Conservation (phyloP, 495 filamentous ascomycete genomes). For the Podospora bellae-mahoneyi region DNA sequence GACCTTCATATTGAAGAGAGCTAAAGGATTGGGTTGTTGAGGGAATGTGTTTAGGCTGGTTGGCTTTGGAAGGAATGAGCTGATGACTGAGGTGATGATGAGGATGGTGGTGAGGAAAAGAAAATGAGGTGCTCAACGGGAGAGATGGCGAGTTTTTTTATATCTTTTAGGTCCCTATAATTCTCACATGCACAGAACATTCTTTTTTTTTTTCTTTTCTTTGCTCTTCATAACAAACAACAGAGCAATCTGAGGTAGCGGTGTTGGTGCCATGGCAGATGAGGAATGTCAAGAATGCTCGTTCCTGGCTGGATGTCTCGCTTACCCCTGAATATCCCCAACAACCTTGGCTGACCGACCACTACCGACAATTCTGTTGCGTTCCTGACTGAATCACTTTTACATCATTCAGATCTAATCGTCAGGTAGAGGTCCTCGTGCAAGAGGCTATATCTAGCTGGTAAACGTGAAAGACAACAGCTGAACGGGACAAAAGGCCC, state of each 20-base stretch:
- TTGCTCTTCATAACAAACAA: not conserved
- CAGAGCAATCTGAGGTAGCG: not conserved
- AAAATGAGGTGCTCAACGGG: conserved; percentile 7
- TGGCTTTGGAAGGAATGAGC: conserved; percentile 6
- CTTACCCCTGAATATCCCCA: conserved; percentile 2
- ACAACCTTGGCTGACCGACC: not conserved
- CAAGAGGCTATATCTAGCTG: not conserved
- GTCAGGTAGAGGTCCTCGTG: not conserved
- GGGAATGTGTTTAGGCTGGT: not conserved
- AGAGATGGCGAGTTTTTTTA: conserved; percentile 3
- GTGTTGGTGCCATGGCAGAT: not conserved
- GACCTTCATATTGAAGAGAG: conserved; percentile 28
- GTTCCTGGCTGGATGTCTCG: conserved; percentile 7
- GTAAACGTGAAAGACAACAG: not conserved
- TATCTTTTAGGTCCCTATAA: not conserved
- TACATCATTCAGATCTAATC: not conserved
- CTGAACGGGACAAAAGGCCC: not conserved
- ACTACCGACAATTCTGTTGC: not conserved
- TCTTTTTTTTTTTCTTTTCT: conserved; percentile 12
- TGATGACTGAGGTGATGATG: conserved; percentile 6
- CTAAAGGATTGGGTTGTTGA: not conserved
- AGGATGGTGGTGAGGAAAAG: not conserved
- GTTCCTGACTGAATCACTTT: not conserved
- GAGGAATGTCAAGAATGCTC: conserved; percentile 6
- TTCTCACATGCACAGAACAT: not conserved